Conservation (phyloP, 2,329 filamentous ascomycete species). For the Paraconiothyrium brasiliense region DNA sequence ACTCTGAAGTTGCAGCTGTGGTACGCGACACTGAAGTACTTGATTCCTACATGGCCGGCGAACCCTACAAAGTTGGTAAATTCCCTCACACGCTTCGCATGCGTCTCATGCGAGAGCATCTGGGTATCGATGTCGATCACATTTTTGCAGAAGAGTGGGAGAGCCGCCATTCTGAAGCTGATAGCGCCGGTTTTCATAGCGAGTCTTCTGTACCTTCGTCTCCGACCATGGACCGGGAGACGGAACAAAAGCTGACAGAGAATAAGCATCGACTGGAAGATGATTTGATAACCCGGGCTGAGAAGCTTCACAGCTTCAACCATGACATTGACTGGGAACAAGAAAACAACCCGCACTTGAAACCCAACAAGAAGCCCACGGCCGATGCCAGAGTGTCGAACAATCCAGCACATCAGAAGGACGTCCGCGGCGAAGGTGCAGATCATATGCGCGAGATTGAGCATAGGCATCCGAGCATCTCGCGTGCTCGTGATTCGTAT, state of each 20-base stretch:
- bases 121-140: conserved; percentile 94
- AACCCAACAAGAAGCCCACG: conserved; percentile 63
- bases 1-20: conserved; percentile 90
- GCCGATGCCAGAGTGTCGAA: conserved; percentile 67
- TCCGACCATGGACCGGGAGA: conserved; percentile 44
- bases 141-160: conserved; percentile 59
- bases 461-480: conserved; percentile 65
- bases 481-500: conserved; percentile 74
- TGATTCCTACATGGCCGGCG: conserved; percentile 87
- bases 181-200: conserved; percentile 70
- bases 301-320: conserved; percentile 74
- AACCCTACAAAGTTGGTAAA: conserved; percentile 87
- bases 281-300: conserved; percentile 65
- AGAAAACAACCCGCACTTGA: conserved; percentile 65
- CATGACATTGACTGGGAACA: conserved; percentile 75
- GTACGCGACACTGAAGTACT: conserved; percentile 94
- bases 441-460: conserved; percentile 73
- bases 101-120: conserved; percentile 94
- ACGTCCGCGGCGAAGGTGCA: conserved; percentile 79
- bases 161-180: conserved; percentile 60
- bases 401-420: conserved; percentile 72
- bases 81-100: conserved; percentile 94
- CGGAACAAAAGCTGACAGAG: conserved; percentile 52
- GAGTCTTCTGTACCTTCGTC: conserved; percentile 47
- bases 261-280: conserved; percentile 59